Conservation (phyloP, 495 filamentous ascomycete genomes). For the Polyplosphaeria fusca region DNA sequence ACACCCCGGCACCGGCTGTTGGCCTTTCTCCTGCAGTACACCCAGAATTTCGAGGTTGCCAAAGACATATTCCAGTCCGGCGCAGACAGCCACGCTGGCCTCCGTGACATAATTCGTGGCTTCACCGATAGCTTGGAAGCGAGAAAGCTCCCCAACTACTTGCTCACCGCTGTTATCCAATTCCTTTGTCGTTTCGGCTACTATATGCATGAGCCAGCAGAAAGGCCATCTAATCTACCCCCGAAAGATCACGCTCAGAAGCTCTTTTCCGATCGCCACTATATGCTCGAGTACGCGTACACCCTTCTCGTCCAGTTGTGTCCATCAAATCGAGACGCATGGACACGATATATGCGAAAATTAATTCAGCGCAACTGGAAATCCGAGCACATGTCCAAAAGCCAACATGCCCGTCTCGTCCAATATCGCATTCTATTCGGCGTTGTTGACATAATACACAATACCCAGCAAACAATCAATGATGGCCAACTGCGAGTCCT, state of each 20-base stretch:
- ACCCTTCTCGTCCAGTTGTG: constrained; percentile 5
- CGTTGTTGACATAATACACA: constrained; percentile 11
- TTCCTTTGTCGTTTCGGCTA: constrained; percentile 48
- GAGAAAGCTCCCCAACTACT: constrained; percentile 21
- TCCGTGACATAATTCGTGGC: constrained; percentile 29
- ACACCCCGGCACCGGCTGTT: constrained; percentile 46
- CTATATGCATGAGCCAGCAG: constrained; percentile 29
- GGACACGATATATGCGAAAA: constrained; percentile 24
- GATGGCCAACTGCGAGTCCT: constrained; percentile 28
- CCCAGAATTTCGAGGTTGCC: constrained; percentile 42
- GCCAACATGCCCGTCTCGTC: not conserved
- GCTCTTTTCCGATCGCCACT: constrained; percentile 19
- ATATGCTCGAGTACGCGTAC: constrained; percentile 25
- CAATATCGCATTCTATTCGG: constrained; percentile 8
- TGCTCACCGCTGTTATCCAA: constrained; percentile 50
- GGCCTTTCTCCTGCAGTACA: constrained; percentile 48
- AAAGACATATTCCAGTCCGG: constrained; percentile 46
- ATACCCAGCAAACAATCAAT: constrained; percentile 32
- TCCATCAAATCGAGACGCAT: constrained; percentile 15
- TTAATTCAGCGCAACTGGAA: not conserved
- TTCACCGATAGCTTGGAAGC: not conserved
- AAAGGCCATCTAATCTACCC: not conserved
- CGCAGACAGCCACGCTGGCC: constrained; percentile 39
- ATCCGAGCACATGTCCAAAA: not conserved
- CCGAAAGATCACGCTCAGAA: constrained; percentile 11